These are phyloP conservation scores for Infundibulicybe gibba DNA, from an alignment of 768 basidiomycete genomes.

Conservation along the genomic window DNA sequence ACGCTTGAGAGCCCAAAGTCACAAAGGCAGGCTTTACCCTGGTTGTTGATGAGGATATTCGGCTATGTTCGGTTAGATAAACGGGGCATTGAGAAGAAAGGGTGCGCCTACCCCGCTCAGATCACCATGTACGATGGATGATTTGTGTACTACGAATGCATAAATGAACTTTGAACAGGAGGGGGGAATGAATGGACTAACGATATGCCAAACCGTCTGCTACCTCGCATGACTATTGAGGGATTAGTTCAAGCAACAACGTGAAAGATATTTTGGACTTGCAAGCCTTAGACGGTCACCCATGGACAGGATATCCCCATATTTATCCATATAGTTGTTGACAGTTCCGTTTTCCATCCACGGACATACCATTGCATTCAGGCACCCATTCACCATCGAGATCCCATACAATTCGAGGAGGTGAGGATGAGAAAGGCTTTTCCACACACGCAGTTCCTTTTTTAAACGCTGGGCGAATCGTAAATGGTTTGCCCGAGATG, in stretches of 20 bases:
- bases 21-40: conserved; percentile 36
- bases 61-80: conserved; percentile 25
- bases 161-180: neutral
- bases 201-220: conserved; percentile 35
- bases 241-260: neutral
- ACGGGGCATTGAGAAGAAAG: neutral
- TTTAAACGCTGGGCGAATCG: conserved; percentile 22
- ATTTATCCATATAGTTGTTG: conserved; percentile 31
- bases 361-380: conserved; percentile 34
- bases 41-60: conserved; percentile 40
- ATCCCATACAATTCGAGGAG: conserved; percentile 32
- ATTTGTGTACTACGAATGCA: conserved; percentile 27
- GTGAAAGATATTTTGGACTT: conserved; percentile 4
- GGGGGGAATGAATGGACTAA: conserved; percentile 13
- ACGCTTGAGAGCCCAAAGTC: conserved; percentile 47
- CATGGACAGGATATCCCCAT: conserved; percentile 29
- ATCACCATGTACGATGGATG: conserved; percentile 38
- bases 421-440: conserved; percentile 32
- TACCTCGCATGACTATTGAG: conserved; percentile 30
- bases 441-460: conserved; percentile 34
- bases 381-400: conserved; percentile 32
- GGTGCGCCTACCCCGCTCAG: conserved; percentile 31
- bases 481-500: neutral
- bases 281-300: conserved; percentile 31
- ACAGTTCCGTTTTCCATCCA: conserved; percentile 37